Percentiles rank a stretch among this genome's conserved stretches.
Conservation (phyloP, 495 filamentous ascomycete species). For the Trichocladium uniseriatum region DNA sequence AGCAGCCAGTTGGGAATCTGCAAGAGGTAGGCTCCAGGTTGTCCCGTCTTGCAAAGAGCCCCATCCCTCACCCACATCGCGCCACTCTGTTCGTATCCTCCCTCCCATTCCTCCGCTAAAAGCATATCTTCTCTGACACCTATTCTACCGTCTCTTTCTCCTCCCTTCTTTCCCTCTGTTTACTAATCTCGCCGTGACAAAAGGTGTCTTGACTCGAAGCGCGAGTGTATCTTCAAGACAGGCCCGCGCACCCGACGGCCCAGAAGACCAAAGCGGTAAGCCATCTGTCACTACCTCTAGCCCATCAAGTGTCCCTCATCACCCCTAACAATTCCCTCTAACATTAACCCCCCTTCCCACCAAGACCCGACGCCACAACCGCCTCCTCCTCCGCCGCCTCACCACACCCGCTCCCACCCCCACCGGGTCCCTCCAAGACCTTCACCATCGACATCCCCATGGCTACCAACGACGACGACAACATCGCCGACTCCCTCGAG, state of each 20-base stretch:
- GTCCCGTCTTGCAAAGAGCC: no score
- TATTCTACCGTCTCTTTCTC: no score
- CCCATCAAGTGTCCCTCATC: no score
- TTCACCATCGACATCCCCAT: conserved; percentile 44
- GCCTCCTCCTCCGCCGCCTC: not conserved
- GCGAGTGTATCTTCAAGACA: conserved; percentile 41
- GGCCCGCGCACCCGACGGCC: conserved; percentile 36
- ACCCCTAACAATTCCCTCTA: no score
- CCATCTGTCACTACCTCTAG: not conserved
- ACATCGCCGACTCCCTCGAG: conserved; percentile 27
- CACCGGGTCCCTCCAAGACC: conserved; percentile 37
- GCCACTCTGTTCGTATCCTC: no score
- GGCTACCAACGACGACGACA: conserved; percentile 24
- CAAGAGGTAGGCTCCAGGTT: no score
- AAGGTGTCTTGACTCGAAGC: conserved; percentile 40
- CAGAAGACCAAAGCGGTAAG: conserved; percentile 29
- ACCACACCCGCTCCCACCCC: conserved; percentile 7
- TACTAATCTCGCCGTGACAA: no score
- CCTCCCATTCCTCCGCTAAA: no score
- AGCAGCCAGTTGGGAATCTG: conserved; percentile 36
- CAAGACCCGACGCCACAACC: conserved; percentile 2
- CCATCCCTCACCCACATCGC: no score
- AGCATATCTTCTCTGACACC: no score
- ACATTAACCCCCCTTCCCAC: not conserved
- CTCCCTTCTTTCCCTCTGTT: no score